Evolutionary conservation across 2,329 filamentous ascomycete genomes (phyloP), one percentile per base, ranked within the genome.

Genomic region (Botrytis squamosa): DNA sequence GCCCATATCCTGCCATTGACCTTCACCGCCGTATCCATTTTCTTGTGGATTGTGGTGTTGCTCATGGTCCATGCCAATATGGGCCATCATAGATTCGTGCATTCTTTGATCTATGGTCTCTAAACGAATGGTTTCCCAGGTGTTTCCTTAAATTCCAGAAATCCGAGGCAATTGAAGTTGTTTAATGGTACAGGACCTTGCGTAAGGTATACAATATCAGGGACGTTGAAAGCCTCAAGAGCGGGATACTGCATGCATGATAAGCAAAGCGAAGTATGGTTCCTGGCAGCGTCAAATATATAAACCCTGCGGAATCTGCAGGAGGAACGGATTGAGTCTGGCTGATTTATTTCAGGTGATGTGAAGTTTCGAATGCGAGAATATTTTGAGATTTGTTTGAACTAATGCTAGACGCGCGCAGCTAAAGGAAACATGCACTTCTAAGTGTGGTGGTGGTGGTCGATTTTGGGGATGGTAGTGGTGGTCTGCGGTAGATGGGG

Each of bases 1-100:
- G 82, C 76, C 83, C 85, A 90, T 86, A 79, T 86, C 86, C 66
- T 84, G 84, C 89, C 89, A 90, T 57, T 57, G 52, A 79, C 83
- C 83, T 75, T 88, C 85, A 80, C 82, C 84, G 77, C 84, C 82
- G 74, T 85, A 82, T 72, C 85, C 76, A 75, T 80, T 79, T 52
- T 81, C 79, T 64, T 80, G 78, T 46, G 74, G 75, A 70, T 75
- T 73, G 75, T 81, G 77, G 60, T 80, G 76, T 55, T 72, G 71
- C 64, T 81, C 79, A 73, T 82, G 79, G 69, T 82, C 80, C 80
- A 82, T 80, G 18, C 78, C 80, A 71, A 80, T 79, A 73, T 81
- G 80, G 71, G 79, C 77, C 79, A 82, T 81, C 77, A 80, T 81
- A 66, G 80, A 79, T 67, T 82, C 79, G 77, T 83, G 81, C 80